These are phyloP conservation scores for Dillenia turbinata DNA, from an alignment of 164 flowering plant species.

Conservation along the genomic window DNA sequence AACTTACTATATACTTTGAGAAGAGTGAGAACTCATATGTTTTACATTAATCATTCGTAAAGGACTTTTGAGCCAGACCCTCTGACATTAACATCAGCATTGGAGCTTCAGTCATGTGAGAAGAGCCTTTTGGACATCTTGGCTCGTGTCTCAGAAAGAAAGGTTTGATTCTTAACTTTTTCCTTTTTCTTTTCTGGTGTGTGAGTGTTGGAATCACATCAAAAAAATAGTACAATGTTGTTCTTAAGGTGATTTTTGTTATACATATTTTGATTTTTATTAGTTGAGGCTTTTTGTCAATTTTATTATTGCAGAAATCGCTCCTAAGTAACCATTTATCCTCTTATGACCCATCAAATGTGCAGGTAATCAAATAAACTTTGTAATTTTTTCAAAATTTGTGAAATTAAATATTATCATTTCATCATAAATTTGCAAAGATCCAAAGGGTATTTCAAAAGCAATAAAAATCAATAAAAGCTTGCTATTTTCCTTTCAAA, in stretches of 20 bases:
- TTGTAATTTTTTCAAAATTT: background rate
- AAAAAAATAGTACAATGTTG: background rate
- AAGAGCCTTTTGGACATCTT: conserved; percentile 36
- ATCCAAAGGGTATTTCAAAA: too few relatives aligned
- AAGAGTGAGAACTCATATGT: background rate
- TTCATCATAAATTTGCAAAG: too few relatives aligned
- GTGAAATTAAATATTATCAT: background rate
- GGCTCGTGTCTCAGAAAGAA: conserved; percentile 39
- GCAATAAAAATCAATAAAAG: too few relatives aligned
- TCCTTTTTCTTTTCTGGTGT: background rate
- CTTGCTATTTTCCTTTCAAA: background rate
- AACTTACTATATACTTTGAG: too few relatives aligned
- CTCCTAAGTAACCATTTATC: conserved; percentile 31
- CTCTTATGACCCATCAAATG: conserved; percentile 32
- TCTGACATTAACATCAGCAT: conserved; percentile 30
- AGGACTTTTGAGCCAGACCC: conserved; percentile 53
- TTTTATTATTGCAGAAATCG: conserved; percentile 29
- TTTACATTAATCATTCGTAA: background rate
- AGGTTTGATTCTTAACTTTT: conserved; percentile 18
- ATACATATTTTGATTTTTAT: background rate
- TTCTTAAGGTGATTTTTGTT: background rate
- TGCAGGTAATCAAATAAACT: conserved; percentile 27
- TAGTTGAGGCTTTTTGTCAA: background rate
- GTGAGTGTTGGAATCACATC: background rate
- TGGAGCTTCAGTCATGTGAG: conserved; percentile 45